Percentiles rank a stretch among this genome's conserved stretches.
These are phyloP conservation scores for Gossypium rotundifolium DNA, from an alignment of 345 rosid species.

Conservation along the genomic window DNA sequence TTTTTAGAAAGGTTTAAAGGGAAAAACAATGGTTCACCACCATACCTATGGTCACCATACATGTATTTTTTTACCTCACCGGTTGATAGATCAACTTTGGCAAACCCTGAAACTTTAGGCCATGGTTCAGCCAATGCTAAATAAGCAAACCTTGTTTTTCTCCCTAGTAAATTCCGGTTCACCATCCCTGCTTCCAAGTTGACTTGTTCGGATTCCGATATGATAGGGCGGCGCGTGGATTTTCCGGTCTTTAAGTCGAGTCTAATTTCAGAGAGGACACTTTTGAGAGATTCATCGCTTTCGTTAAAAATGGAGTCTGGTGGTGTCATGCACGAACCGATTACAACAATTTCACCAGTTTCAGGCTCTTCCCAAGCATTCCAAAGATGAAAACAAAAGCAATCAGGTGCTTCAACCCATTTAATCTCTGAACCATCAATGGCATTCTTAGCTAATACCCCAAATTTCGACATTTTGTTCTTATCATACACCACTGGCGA, in stretches of 20 bases:
- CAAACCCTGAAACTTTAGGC: conserved; percentile 87
- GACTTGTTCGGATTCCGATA: conserved; percentile 44
- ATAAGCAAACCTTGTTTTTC: conserved; percentile 62
- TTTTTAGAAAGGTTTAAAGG: conserved; percentile 28
- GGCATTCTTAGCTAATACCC: conserved; percentile 59
- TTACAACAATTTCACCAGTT: conserved; percentile 75
- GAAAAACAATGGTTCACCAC: conserved; percentile 76
- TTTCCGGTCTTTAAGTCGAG: conserved; percentile 55
- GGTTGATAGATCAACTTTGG: conserved; percentile 58
- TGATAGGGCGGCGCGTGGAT: conserved; percentile 60
- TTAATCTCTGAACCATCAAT: conserved; percentile 30
- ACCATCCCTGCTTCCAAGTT: conserved; percentile 93
- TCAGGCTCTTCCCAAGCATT: conserved; percentile 95
- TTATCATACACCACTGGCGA: conserved; percentile 83
- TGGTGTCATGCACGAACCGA: conserved; percentile 89
- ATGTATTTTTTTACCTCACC: conserved; percentile 53
- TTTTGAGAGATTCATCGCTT: conserved; percentile 59
- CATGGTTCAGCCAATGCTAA: conserved; percentile 82
- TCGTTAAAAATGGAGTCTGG: conserved; percentile 87
- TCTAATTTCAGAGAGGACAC: conserved; percentile 74
- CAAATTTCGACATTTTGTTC: conserved; percentile 65
- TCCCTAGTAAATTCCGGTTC: conserved; percentile 63
- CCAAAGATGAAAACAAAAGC: conserved; percentile 95
- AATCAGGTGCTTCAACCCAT: conserved; percentile 74
- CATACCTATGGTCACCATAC: conserved; percentile 58